Percentiles rank a stretch among this genome's conserved stretches.
These are phyloP conservation scores for Mimosa pudica DNA, from an alignment of 306 rosid species.

Conservation along the genomic window DNA sequence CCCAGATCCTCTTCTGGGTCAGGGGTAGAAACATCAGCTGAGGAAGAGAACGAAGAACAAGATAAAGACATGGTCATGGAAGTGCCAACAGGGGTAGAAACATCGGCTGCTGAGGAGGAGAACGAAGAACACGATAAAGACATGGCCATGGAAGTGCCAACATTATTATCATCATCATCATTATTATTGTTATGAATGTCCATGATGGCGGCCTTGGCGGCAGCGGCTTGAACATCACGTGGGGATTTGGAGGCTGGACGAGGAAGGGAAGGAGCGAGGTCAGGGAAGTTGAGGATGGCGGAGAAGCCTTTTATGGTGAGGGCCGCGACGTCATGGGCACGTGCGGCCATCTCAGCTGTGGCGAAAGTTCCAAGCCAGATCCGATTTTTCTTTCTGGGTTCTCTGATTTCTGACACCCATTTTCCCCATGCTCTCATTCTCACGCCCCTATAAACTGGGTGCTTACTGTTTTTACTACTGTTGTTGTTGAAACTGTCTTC, in stretches of 20 bases:
- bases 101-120: too few relatives aligned
- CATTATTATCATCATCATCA: too few relatives aligned
- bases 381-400: conserved; percentile 93
- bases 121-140: too few relatives aligned
- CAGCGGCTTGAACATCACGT: conserved; percentile 87
- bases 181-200: conserved; percentile 23
- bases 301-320: conserved; percentile 77
- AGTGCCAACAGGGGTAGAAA: too few relatives aligned
- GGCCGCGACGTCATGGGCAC: conserved; percentile 98
- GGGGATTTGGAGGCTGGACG: conserved; percentile 84
- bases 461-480: conserved; percentile 46
- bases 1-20: conserved; percentile 88
- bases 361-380: conserved; percentile 99
- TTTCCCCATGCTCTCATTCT: conserved; percentile 97
- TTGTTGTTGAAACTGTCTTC: too few relatives aligned
- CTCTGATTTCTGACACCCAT: conserved; percentile 99
- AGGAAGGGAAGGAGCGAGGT: conserved; percentile 63
- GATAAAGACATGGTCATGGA: neutral
- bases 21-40: conserved; percentile 32
- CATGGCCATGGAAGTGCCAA: too few relatives aligned
- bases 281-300: conserved; percentile 95
- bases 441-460: conserved; percentile 88
- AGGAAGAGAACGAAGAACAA: conserved; percentile 26
- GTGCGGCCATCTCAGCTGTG: conserved; percentile 94
- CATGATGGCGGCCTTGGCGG: conserved; percentile 87